Evolutionary conservation across 139 green algal species (phyloP).

Genomic region (Gonium pectorale): DNA sequence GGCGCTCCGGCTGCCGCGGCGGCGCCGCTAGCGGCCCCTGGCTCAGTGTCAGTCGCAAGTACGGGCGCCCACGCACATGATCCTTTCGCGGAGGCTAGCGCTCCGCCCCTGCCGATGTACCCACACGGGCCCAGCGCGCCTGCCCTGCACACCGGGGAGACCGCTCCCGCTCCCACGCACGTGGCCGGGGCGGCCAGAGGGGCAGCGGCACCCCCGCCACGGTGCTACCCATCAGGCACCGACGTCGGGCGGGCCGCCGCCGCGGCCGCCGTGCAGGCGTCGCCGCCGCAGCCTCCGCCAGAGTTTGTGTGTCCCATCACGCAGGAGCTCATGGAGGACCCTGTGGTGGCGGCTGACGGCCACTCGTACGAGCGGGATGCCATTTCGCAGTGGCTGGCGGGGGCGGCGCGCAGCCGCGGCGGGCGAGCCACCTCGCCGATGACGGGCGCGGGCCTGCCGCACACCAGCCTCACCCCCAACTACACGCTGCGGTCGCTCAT

Average conservation of each 20-base stretch:
- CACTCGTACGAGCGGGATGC: constrained; percentile 65
- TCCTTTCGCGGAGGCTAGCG: not conserved
- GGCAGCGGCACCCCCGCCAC: too few relatives aligned
- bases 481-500: constrained; percentile 3
- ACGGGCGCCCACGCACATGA: too few relatives aligned
- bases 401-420: not conserved
- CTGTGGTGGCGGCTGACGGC: constrained; percentile 62
- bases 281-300: not conserved
- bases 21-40: too few relatives aligned
- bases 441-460: constrained; percentile 8
- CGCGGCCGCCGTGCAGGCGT: too few relatives aligned
- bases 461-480: constrained; percentile 5
- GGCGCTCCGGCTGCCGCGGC: not conserved
- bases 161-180: too few relatives aligned
- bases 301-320: constrained; percentile 65
- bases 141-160: not conserved
- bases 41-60: too few relatives aligned
- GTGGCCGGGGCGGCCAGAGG: too few relatives aligned
- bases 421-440: not conserved
- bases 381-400: constrained; percentile 57
- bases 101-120: constrained; percentile 9
- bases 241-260: too few relatives aligned
- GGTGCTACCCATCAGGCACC: too few relatives aligned
- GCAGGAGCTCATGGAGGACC: constrained; percentile 57
- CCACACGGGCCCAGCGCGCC: not conserved